Evolutionary conservation across 164 flowering plant genomes (phyloP), one percentile per base, ranked within the genome.

Genomic region (Nymphaea colorata): DNA sequence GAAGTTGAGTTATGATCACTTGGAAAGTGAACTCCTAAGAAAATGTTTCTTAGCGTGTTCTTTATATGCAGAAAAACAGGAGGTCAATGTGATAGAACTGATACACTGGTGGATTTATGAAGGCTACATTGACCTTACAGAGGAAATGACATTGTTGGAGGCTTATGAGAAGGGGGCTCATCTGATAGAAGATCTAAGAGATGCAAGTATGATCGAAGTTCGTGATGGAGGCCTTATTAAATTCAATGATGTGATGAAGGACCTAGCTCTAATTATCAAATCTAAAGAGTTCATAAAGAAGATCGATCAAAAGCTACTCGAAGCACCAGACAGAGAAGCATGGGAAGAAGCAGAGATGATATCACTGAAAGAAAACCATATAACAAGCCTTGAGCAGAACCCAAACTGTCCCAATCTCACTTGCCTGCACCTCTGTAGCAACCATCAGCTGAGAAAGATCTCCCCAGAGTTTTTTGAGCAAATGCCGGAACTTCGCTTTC

Each of bases 401-500:
- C 72, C 64, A 41, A 2, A 59, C 6, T 68, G 67, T 44, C 41
- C 42, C 45, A 14, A 1, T 3, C 69, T 71, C 25, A 43, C 43
- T 3, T 67, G 64, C 1, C 55, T 73, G 61, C 41, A 67, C 4
- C 66, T 73, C 6, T 64, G 55, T 18, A 63, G 43, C 4, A 70
- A 65, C 43, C 5, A 3, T 0, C 2, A 65, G 0, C 53, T 76
- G 42, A 61, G 42, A 3, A 15, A 8, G 1, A 73, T 76, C 36
- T 73, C 80, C 4, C 3, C 15, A 0, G 15, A 41, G 4, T 77
- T 77, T 65, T 74, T 77, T 64, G 36, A 12, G 4, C 8, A 17
- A 3, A 74, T 77, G 77, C 63, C 3, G 0, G 6, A 0, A 25
- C 73, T 77, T 17, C 64, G 14, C 63, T 67, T 77, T 4, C 59